Evolutionary conservation across 2,329 filamentous ascomycete genomes (phyloP).

Genomic region (Botrytis hyacinthi): DNA sequence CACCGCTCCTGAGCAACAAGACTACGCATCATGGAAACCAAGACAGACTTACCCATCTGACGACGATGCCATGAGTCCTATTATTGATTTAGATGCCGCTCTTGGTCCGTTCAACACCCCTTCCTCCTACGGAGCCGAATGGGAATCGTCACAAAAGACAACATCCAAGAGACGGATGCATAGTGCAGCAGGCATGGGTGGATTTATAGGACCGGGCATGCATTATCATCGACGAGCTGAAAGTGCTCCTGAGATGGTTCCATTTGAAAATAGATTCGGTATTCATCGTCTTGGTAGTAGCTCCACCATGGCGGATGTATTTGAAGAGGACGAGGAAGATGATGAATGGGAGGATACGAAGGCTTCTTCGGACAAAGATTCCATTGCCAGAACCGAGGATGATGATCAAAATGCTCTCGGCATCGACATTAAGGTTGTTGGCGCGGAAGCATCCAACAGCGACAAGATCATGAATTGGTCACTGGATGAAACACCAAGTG

Average conservation of each 20-base stretch:
- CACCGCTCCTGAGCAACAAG: slow-evolving; percentile 29
- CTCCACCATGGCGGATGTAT: slow-evolving; percentile 80
- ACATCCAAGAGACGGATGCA: slow-evolving; percentile 67
- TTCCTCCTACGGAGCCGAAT: slow-evolving; percentile 59
- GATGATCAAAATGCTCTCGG: slow-evolving; percentile 41
- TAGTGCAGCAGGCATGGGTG: slow-evolving; percentile 69
- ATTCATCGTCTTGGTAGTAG: slow-evolving; percentile 60
- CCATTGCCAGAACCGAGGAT: slow-evolving; percentile 40
- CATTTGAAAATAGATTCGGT: slow-evolving; percentile 66
- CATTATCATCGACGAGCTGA: slow-evolving; percentile 77
- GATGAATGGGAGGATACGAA: slow-evolving; percentile 44
- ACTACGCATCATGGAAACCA: slow-evolving; percentile 42
- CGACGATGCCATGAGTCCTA: slow-evolving; percentile 68
- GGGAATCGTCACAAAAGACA: slow-evolving; percentile 64
- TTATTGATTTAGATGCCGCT: slow-evolving; percentile 93
- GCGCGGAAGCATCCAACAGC: slow-evolving; percentile 42
- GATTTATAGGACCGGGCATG: slow-evolving; percentile 66
- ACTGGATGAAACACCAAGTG: slow-evolving; percentile 39
- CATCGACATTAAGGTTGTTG: slow-evolving; percentile 47
- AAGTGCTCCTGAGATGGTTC: slow-evolving; percentile 64
- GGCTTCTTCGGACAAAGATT: slow-evolving; percentile 38
- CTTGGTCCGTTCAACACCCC: slow-evolving; percentile 90
- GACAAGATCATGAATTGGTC: slow-evolving; percentile 45
- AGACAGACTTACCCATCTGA: slow-evolving; percentile 43
- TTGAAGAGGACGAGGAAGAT: slow-evolving; percentile 75